Percentiles rank a stretch among this genome's conserved stretches.
These are phyloP conservation scores for Leccinum pseudoinsigne DNA, from an alignment of 1,284 basidiomycete genomes.

Conservation along the genomic window DNA sequence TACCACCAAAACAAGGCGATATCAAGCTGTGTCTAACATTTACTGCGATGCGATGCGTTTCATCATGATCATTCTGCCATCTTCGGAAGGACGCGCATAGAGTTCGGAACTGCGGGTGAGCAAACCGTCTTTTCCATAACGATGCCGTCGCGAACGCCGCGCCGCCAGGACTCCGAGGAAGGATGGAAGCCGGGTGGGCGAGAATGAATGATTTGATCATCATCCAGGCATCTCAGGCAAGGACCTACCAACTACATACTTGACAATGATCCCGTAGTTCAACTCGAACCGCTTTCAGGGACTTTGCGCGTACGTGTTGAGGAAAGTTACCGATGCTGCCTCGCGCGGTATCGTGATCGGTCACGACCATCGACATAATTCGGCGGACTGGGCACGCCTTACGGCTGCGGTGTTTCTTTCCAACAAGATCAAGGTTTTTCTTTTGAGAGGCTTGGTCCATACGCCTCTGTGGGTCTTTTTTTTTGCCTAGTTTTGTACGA, in stretches of 20 bases:
- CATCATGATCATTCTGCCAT: neutral
- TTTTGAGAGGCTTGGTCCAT: constrained; percentile 71
- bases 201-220: constrained; percentile 86
- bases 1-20: constrained; percentile 3
- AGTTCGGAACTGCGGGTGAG: constrained; percentile 84
- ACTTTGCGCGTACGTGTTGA: constrained; percentile 67
- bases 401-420: constrained; percentile 70
- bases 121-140: neutral
- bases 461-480: constrained; percentile 71
- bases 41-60: neutral
- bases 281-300: constrained; percentile 46
- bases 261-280: no score
- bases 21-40: constrained; percentile 1
- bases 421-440: constrained; percentile 65
- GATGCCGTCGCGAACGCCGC: constrained; percentile 4
- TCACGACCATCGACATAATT: constrained; percentile 80
- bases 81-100: constrained; percentile 59
- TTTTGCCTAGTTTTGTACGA: constrained; percentile 1
- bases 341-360: constrained; percentile 75
- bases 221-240: constrained; percentile 79
- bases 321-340: constrained; percentile 51
- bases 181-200: constrained; percentile 84
- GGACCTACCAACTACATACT: constrained; percentile 2
- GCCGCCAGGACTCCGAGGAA: constrained; percentile 66
- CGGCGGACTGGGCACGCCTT: constrained; percentile 71